Percentiles rank a stretch among this genome's conserved stretches.
These are phyloP conservation scores for Pleurotus tuoliensis DNA, from an alignment of 768 basidiomycete genomes.

Conservation along the genomic window DNA sequence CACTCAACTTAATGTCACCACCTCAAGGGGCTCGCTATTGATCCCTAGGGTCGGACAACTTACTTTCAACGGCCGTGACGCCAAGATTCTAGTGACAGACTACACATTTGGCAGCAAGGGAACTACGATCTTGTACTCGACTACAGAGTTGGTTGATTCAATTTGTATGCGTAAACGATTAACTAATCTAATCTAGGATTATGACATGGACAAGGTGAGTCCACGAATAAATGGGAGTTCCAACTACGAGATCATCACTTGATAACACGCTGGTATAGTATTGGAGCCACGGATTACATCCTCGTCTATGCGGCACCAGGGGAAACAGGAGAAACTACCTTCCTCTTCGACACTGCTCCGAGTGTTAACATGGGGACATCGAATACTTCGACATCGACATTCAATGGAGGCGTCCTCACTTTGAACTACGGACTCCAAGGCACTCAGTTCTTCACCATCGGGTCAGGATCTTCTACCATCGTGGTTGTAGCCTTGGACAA, in stretches of 20 bases:
- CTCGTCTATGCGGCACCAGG: constrained; percentile 38
- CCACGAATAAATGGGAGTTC: neutral
- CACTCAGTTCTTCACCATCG: constrained; percentile 30
- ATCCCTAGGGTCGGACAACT: constrained; percentile 35
- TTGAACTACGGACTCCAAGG: constrained; percentile 34
- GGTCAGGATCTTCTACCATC: constrained; percentile 19
- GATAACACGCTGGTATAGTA: constrained; percentile 19
- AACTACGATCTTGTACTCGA: constrained; percentile 39
- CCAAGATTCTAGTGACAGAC: constrained; percentile 46
- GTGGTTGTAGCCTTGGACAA: constrained; percentile 41
- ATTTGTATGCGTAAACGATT: neutral
- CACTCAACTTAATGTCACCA: constrained; percentile 38
- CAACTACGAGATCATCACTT: too few species aligned
- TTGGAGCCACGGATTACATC: constrained; percentile 38
- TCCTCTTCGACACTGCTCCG: constrained; percentile 29
- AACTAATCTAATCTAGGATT: constrained; percentile 25
- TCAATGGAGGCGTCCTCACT: constrained; percentile 32
- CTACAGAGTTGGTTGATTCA: constrained; percentile 34
- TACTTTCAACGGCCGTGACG: constrained; percentile 44
- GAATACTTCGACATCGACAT: constrained; percentile 24
- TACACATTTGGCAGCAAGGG: constrained; percentile 37
- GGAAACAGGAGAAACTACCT: constrained; percentile 41
- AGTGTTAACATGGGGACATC: constrained; percentile 19
- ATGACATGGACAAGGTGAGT: constrained; percentile 53
- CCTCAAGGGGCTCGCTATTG: constrained; percentile 32